Percentiles rank a stretch among this genome's conserved stretches.
phyloP scores from a whole-genome alignment of 2,329 filamentous ascomycete species.

The Volutella citrinella region DNA sequence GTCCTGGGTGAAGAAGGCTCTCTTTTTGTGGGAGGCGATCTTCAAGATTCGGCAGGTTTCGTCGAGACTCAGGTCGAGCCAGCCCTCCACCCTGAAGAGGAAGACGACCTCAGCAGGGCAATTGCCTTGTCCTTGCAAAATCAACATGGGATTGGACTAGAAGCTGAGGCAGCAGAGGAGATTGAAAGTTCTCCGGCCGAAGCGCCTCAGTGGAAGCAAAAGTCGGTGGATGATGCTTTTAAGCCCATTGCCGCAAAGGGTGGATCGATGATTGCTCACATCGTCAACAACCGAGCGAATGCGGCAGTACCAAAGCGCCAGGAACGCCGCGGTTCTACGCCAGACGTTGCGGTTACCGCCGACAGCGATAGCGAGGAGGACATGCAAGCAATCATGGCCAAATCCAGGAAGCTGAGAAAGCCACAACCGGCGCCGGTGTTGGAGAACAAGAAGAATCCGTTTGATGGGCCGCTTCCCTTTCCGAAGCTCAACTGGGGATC shows the following conservation, averaged over 20 bases:
- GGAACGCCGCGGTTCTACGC: constrained; percentile 9
- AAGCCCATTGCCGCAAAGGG: constrained; percentile 50
- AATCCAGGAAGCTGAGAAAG: constrained; percentile 61
- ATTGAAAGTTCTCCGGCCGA: constrained; percentile 49
- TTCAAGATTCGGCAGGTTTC: constrained; percentile 18
- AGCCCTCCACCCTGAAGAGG: constrained; percentile 34
- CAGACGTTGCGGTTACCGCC: background rate
- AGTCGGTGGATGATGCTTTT: constrained; percentile 44
- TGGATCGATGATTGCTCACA: constrained; percentile 65
- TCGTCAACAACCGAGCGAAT: constrained; percentile 71
- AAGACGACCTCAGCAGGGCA: constrained; percentile 70
- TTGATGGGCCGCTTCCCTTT: constrained; percentile 84
- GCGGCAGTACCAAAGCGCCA: constrained; percentile 50
- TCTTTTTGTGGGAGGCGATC: constrained; percentile 41
- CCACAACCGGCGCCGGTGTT: constrained; percentile 34
- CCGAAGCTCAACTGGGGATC: constrained; percentile 76
- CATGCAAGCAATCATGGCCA: constrained; percentile 70
- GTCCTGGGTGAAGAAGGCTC: constrained; percentile 41
- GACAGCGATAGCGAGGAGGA: constrained; percentile 78
- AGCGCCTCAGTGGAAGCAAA: constrained; percentile 54
- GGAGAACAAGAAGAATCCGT: constrained; percentile 58
- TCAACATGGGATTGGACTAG: constrained; percentile 45
- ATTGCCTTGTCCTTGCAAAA: constrained; percentile 81
- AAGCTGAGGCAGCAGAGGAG: constrained; percentile 38
- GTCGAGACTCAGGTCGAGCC: constrained; percentile 35